Conservation (phyloP, 2,329 filamentous ascomycete genomes). For the Penicillium griseofulvum region DNA sequence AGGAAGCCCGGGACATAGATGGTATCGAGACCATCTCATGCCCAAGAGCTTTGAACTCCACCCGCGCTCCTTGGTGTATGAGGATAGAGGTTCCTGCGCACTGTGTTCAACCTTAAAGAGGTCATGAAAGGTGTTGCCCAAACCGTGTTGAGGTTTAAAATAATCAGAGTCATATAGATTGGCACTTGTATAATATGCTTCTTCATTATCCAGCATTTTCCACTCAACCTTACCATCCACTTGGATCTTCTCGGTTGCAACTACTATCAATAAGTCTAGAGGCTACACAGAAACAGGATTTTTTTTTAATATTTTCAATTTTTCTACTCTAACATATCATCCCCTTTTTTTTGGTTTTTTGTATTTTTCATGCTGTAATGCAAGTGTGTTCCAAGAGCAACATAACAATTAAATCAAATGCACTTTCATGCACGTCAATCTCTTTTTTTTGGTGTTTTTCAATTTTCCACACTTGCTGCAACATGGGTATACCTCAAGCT, state of each 20-base stretch:
- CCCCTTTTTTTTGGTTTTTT: neutral
- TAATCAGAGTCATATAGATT: neutral
- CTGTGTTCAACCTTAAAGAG: neutral
- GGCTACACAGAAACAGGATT: neutral
- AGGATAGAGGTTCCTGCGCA: neutral
- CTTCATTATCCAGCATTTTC: neutral
- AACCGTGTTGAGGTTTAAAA: neutral
- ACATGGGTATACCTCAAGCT: neutral
- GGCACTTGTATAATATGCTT: conserved; percentile 1
- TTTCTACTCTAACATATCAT: neutral
- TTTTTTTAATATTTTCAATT: neutral
- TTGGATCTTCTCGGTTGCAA: neutral
- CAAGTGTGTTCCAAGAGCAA: neutral
- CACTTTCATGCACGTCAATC: neutral
- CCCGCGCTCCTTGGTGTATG: neutral
- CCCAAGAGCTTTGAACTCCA: neutral
- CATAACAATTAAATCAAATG: neutral
- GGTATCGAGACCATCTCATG: neutral
- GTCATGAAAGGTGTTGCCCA: neutral
- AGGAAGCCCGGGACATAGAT: neutral
- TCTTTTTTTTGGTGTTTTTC: neutral
- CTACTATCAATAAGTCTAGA: neutral
- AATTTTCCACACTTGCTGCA: neutral
- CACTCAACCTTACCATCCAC: neutral
- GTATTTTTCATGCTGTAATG: neutral